phyloP scores from a whole-genome alignment of 2,329 filamentous ascomycete genomes.

The Periconia sp. region DNA sequence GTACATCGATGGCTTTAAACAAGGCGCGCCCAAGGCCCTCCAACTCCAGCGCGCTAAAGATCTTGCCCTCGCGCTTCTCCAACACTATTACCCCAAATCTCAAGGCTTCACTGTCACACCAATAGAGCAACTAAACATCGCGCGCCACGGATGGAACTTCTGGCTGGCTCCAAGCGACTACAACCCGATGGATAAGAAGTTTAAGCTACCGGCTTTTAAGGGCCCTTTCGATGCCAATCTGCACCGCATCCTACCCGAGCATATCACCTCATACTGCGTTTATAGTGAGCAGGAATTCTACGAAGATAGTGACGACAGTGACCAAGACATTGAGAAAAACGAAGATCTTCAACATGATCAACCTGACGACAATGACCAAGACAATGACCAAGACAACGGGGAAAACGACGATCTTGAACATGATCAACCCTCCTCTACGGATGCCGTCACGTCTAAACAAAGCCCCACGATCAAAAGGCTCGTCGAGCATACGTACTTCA shows the following conservation, averaged over 20 bases:
- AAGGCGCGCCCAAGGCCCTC: slow-evolving; percentile 1
- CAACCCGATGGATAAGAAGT: neutral
- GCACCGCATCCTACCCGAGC: neutral
- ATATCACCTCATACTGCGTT: neutral
- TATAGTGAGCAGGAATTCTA: neutral
- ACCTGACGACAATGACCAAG: too few relatives aligned
- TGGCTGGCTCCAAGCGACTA: slow-evolving; percentile 10
- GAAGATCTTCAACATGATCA: neutral
- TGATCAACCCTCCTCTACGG: neutral
- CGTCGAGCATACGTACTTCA: slow-evolving; percentile 19
- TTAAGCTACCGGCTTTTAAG: neutral
- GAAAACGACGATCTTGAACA: neutral
- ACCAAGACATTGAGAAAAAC: neutral
- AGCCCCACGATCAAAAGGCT: neutral
- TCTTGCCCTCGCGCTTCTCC: slow-evolving; percentile 19
- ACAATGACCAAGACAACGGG: too few relatives aligned
- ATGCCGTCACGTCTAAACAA: neutral
- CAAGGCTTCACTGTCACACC: slow-evolving; percentile 20
- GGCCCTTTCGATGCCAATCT: neutral
- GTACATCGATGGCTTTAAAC: slow-evolving; percentile 12
- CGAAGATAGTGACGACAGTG: neutral
- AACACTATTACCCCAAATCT: slow-evolving; percentile 23
- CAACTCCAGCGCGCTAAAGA: slow-evolving; percentile 21
- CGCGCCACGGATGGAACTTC: slow-evolving; percentile 16
- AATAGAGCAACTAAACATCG: slow-evolving; percentile 9